Evolutionary conservation across 768 basidiomycete genomes (phyloP), one percentile per base, ranked within the genome.

Genomic region (Pilatotrama ljubarskyi): DNA sequence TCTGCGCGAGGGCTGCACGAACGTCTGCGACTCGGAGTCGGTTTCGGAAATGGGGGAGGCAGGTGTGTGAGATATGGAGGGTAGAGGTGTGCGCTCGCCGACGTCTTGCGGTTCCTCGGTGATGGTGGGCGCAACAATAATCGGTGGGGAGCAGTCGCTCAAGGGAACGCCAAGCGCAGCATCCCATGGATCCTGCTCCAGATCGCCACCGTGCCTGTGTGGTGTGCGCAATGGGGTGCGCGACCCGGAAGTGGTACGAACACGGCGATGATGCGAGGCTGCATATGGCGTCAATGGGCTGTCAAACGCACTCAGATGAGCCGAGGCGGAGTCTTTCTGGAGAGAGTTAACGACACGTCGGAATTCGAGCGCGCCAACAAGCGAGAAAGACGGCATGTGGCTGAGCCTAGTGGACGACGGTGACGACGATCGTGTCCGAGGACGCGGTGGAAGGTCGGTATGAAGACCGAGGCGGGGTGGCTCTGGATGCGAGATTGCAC

Each of bases 301-400:
- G 49, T 90, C 88, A 63, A 93, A 93, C 3, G 85, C 76, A 59
- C 73, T 79, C 48, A 92, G 75, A 0, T 84, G 81, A 0, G 82
- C 74, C 0, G 78, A 77, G 2, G 84, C 80, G 10, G 88, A 87
- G 67, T 95, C 85, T 49, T 80, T 79, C 63, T 86, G 84, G 22
- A 99, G 78, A 0, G 89, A 87, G 11, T 89, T 81, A 20, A 99
- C 89, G 22, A 98, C 90, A 59, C 95, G 88, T 17, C 95, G 83
- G 74, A 99, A 99, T 73, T 99, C 97, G 43, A 99, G 83, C 0
- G 97, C 97, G 9, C 96, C 93, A 5, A 98, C 84, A 1, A 99
- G 82, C 2, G 96, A 98, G 67, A 93, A 93, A 0, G 90, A 91
- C 2, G 90, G 90, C 74, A 93, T 82, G 61, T 84, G 82, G 10